Percentiles rank a stretch among this genome's conserved stretches.
Evolutionary conservation across 2,329 filamentous ascomycete genomes (phyloP).

Genomic region (Graphilbum fragrans): DNA sequence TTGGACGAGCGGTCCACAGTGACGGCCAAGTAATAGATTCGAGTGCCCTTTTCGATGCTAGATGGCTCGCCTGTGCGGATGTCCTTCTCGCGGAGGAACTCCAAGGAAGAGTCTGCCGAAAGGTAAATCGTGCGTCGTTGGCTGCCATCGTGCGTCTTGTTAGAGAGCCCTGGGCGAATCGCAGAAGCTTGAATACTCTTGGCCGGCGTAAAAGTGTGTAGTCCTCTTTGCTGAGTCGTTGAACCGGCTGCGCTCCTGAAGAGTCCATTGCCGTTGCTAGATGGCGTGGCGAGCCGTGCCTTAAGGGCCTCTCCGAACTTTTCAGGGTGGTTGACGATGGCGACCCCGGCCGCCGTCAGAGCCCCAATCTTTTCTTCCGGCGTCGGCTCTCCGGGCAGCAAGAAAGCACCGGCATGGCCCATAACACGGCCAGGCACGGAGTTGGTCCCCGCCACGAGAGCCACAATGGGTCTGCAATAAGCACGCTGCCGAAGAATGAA

Average conservation of each 20-base stretch:
- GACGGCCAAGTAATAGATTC: constrained; percentile 49
- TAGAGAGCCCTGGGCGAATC: too few relatives aligned
- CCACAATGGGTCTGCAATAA: constrained; percentile 52
- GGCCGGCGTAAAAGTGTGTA: constrained; percentile 4
- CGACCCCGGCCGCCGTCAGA: constrained; percentile 53
- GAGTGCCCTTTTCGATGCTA: constrained; percentile 20
- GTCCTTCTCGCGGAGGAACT: constrained; percentile 39
- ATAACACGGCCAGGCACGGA: constrained; percentile 56
- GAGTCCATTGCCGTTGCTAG: constrained; percentile 19
- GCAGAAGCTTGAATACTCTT: too few relatives aligned
- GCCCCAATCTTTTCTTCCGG: constrained; percentile 54
- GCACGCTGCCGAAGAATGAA: background rate
- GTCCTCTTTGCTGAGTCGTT: background rate
- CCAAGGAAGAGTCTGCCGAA: constrained; percentile 36
- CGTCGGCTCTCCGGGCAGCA: constrained; percentile 51
- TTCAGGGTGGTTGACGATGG: constrained; percentile 63
- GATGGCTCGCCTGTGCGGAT: constrained; percentile 28
- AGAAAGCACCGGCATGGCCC: constrained; percentile 71
- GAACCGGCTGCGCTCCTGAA: background rate
- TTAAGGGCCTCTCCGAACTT: constrained; percentile 62
- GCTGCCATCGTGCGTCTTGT: too few relatives aligned
- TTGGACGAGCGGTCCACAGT: constrained; percentile 51
- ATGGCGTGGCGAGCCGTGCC: constrained; percentile 32
- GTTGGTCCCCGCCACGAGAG: constrained; percentile 53
- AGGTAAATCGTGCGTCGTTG: constrained; percentile 44